phyloP scores from a whole-genome alignment of 805 yeast genomes.

The Nematodospora valgi region DNA sequence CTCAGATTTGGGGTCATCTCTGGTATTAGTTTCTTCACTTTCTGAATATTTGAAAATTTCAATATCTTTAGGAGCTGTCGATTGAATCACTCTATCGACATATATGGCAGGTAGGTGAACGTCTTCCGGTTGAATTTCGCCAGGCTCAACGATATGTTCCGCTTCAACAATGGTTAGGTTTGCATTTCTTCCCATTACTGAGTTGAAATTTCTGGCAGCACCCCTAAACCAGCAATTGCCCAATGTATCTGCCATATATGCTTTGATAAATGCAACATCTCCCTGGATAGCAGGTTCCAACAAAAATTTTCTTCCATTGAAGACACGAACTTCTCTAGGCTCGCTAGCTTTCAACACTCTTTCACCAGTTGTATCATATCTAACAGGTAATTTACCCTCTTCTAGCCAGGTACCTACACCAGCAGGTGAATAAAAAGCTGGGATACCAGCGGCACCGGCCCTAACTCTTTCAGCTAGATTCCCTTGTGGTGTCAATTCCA shows the following conservation, averaged over 20 bases:
- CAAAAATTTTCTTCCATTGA: conserved; percentile 40
- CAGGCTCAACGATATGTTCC: conserved; percentile 46
- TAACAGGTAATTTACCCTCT: conserved; percentile 44
- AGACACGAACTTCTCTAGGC: conserved; percentile 42
- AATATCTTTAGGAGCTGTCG: conserved; percentile 41
- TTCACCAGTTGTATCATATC: conserved; percentile 32
- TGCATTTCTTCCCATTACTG: conserved; percentile 44
- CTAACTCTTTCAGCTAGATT: conserved; percentile 47
- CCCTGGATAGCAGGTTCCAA: conserved; percentile 43
- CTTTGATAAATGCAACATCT: conserved; percentile 49
- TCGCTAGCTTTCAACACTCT: conserved; percentile 30
- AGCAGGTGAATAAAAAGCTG: conserved; percentile 48
- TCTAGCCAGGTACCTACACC: conserved; percentile 53
- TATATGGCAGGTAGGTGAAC: conserved; percentile 47
- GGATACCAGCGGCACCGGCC: conserved; percentile 48
- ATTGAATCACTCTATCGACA: conserved; percentile 37
- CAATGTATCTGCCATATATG: conserved; percentile 44
- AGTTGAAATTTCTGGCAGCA: conserved; percentile 45
- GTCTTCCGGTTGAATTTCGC: conserved; percentile 41
- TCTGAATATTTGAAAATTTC: conserved; percentile 31
- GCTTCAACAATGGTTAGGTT: conserved; percentile 48
- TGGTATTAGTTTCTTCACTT: conserved; percentile 2
- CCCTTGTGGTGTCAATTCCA: conserved; percentile 51
- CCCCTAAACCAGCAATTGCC: conserved; percentile 49
- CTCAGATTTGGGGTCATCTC: conserved; percentile 10